Base-by-base conservation (phyloP, 2,329 filamentous ascomycete species). In the Niveomyces coronatus region DNA sequence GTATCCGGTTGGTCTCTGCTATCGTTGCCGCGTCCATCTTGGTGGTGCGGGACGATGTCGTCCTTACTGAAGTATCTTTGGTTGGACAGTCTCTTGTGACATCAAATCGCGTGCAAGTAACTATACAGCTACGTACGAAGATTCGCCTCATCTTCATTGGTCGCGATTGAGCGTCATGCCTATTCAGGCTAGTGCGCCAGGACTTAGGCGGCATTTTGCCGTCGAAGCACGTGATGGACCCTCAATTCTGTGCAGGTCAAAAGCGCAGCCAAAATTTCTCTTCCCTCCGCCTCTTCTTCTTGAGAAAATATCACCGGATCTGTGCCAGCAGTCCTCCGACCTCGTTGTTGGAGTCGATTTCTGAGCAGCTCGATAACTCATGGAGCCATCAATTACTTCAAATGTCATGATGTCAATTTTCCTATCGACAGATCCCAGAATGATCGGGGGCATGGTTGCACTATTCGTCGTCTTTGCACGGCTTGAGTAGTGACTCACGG, bases 391-490 rank as follows among this genome's bases (percentile, higher is more conserved):
- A 63, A 61, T 59, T 59, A n/a, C n/a, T n/a, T n/a, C n/a, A n/a
- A n/a, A n/a, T 62, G 57, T 54, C 63, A 79, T 86, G 83, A 76
- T 87, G 81, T 83, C 73, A 79, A 82, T 85, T 64, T 69, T 88
- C 83, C 82, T 78, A 85, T 87, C 83, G 85, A 94, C 87, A 91
- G 84, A 79, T 91, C 81, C 85, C 62, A 93, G 81, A 94, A 62
- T 55, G 74, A 91, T 39, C 66, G 62, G 64, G 68, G 68, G 61
- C 65, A 67, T 62, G 63, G 66, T 65, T 70, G 71, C 75, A 74
- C 71, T 74, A 76, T 70, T 84, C 79, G 79, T 73, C 63, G 59
- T 65, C 51, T 31, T 65, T 63, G 70, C 71, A 69, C 47, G 33
- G 47, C 45, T 66, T 80, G 80, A 85, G 74, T 6, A 23, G 76